A percentile compares a stretch with the other conserved stretches of the same genome.
phyloP scores from a whole-genome alignment of 352 stramenopile species.

The Phytophthora ohioensis region DNA sequence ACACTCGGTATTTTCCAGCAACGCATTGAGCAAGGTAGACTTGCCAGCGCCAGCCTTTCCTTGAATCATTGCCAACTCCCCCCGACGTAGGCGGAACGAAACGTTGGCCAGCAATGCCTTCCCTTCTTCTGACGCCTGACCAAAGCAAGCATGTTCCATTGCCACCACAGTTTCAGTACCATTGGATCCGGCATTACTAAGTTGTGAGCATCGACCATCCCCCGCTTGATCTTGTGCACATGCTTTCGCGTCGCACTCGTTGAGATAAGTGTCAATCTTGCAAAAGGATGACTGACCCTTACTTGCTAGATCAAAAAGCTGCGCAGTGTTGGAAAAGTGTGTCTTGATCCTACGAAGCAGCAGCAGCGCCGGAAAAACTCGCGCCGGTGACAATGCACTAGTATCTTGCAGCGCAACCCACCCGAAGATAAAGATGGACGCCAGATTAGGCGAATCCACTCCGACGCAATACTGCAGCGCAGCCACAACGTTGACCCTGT shows the following conservation, averaged over 20 bases:
- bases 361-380: constrained; percentile 47
- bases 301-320: constrained; percentile 35
- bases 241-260: constrained; percentile 14
- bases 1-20: constrained; percentile 60
- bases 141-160: constrained; percentile 58
- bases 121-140: constrained; percentile 35
- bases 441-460: constrained; percentile 43
- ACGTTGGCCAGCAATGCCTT: constrained; percentile 65
- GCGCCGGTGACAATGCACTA: constrained; percentile 39
- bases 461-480: constrained; percentile 44
- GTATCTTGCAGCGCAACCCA: constrained; percentile 46
- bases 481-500: constrained; percentile 29
- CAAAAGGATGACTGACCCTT: constrained; percentile 34
- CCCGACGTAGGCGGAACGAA: constrained; percentile 51
- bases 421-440: constrained; percentile 50
- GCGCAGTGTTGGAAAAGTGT: constrained; percentile 40
- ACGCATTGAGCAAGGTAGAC: constrained; percentile 59
- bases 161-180: constrained; percentile 40
- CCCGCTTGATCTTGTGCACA: constrained; percentile 14
- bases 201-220: constrained; percentile 1
- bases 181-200: constrained; percentile 6
- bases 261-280: constrained; percentile 39
- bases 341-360: constrained; percentile 46
- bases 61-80: constrained; percentile 65
- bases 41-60: constrained; percentile 74